Percentiles rank a stretch among this genome's conserved stretches.
Evolutionary conservation across 208 protist genomes (phyloP).

Genomic region (Trypanosoma melophagium): DNA sequence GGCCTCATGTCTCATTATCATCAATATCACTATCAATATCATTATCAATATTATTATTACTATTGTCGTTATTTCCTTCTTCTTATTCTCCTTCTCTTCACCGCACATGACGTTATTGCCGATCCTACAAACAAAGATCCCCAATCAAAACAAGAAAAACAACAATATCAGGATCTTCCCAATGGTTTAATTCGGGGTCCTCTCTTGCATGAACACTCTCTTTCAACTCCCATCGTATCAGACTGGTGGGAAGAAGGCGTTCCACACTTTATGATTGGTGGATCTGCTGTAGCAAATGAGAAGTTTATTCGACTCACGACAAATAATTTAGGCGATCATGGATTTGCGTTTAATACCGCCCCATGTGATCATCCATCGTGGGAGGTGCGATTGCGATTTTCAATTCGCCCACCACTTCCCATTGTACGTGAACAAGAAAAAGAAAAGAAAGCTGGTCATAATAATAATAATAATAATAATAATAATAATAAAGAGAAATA

Average conservation of each 20-base stretch:
- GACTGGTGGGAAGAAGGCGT: constrained; percentile 91
- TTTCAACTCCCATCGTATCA: constrained; percentile 65
- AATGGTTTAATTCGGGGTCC: constrained; percentile 55
- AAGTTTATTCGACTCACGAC: constrained; percentile 80
- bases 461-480: background rate
- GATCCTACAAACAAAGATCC: too few relatives aligned
- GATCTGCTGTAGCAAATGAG: constrained; percentile 71
- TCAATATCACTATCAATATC: background rate
- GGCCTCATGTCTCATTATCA: background rate
- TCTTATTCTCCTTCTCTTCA: background rate
- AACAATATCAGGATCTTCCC: constrained; percentile 26
- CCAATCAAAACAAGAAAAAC: background rate
- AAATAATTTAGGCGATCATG: constrained; percentile 63
- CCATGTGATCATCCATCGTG: constrained; percentile 73
- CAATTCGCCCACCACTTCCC: constrained; percentile 57
- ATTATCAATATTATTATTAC: background rate
- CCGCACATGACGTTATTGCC: too few relatives aligned
- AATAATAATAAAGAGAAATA: constrained; percentile 29
- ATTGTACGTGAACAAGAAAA: constrained; percentile 14
- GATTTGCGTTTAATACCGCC: constrained; percentile 82
- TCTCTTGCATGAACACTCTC: constrained; percentile 75
- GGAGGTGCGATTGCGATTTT: constrained; percentile 72
- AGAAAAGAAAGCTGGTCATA: too few relatives aligned
- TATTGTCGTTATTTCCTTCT: background rate
- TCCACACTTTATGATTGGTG: constrained; percentile 85